Percentiles rank a stretch among this genome's conserved stretches.
Conservation (phyloP, 106 monocot genomes). For the Allium sativum region DNA sequence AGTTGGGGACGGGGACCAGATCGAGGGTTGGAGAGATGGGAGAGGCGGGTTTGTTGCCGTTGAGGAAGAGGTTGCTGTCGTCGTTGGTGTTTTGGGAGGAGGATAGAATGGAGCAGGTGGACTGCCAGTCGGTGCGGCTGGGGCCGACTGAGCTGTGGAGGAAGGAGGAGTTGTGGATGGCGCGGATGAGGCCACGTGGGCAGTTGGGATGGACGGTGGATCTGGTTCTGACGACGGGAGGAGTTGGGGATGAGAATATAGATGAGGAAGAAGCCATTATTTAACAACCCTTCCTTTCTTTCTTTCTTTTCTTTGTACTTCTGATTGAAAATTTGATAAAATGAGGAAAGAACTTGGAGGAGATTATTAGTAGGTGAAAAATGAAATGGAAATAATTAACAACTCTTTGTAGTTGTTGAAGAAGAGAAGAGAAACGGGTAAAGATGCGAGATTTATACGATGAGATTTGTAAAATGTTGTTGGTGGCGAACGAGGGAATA, state of each 20-base stretch:
- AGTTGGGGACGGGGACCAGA: conserved; percentile 12
- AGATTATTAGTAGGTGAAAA: neutral
- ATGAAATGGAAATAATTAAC: neutral
- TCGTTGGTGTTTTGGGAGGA: neutral
- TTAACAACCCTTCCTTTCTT: neutral
- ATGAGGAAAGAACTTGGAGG: too few relatives aligned
- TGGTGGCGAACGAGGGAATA: too few relatives aligned
- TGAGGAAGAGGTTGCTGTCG: neutral
- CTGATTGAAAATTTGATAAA: neutral
- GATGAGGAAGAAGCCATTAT: neutral
- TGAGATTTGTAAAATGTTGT: too few relatives aligned
- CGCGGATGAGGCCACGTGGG: neutral
- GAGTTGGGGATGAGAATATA: neutral
- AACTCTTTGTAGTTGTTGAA: too few relatives aligned
- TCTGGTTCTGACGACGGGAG: conserved; percentile 1
- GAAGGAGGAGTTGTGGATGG: conserved; percentile 8
- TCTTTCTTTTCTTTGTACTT: neutral
- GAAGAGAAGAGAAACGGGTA: too few relatives aligned
- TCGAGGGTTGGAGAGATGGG: neutral
- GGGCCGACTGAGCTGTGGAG: conserved; percentile 13
- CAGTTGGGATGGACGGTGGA: neutral
- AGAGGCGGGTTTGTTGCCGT: neutral
- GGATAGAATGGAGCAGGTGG: conserved; percentile 48
- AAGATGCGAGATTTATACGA: too few relatives aligned
- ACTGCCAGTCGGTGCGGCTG: conserved; percentile 47